These are phyloP conservation scores for Macrolepiota albuminosa DNA, from an alignment of 768 basidiomycete species.

Conservation along the genomic window DNA sequence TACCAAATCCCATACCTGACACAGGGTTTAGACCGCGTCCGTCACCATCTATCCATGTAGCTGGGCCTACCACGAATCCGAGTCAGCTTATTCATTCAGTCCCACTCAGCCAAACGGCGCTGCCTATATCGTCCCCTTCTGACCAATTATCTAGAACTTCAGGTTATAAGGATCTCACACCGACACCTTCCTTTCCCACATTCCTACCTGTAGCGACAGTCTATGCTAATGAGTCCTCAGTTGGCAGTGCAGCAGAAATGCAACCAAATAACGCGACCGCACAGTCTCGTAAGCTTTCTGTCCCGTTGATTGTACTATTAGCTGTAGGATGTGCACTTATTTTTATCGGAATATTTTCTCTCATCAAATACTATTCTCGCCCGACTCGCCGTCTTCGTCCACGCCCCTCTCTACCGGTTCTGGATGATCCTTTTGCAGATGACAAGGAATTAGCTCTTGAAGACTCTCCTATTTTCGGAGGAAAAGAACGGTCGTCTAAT, in stretches of 20 bases:
- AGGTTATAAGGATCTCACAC: slow-evolving; percentile 7
- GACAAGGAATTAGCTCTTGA: slow-evolving; percentile 41
- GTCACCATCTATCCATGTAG: slow-evolving; percentile 20
- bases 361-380: slow-evolving; percentile 42
- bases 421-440: slow-evolving; percentile 51
- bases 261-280: slow-evolving; percentile 1
- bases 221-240: slow-evolving; percentile 4
- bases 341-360: slow-evolving; percentile 42
- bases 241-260: neutral
- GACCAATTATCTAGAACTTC: slow-evolving; percentile 20
- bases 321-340: slow-evolving; percentile 47
- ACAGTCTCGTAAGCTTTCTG: slow-evolving; percentile 36
- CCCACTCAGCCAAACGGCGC: slow-evolving; percentile 11
- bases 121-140: slow-evolving; percentile 19
- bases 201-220: slow-evolving; percentile 13
- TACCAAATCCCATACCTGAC: slow-evolving; percentile 50
- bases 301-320: slow-evolving; percentile 46
- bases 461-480: slow-evolving; percentile 76
- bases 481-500: slow-evolving; percentile 54
- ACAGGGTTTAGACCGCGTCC: slow-evolving; percentile 25
- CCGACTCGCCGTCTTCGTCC: slow-evolving; percentile 51
- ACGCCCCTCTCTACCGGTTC: slow-evolving; percentile 71
- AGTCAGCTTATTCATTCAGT: slow-evolving; percentile 14
- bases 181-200: slow-evolving; percentile 12
- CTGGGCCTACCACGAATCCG: slow-evolving; percentile 22